Evolutionary conservation across 2,329 filamentous ascomycete genomes (phyloP), one percentile per base, ranked within the genome.

Genomic region (Botrytis elliptica): DNA sequence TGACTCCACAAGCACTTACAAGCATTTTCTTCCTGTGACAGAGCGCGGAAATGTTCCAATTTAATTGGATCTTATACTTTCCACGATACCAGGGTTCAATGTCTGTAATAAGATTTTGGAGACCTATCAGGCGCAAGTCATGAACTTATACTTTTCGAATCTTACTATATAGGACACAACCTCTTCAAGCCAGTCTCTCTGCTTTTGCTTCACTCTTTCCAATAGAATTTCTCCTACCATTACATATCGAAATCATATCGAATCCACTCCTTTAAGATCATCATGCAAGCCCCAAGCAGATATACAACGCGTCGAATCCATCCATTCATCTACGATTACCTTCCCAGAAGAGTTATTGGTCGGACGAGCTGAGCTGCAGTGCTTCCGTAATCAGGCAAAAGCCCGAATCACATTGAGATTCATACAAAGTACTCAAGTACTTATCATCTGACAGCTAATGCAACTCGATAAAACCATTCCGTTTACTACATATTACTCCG

Each of bases 61-160:
- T 33, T 69, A 57, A 57, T 69, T 57, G 68, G 68, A 63, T 60
- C n/a, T 60, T 70, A 70, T 70, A 70, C 68, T 70, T 70, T 69
- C 49, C 29, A 42, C 22, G 49, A 42, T 68, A 52, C 49, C 49
- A 52, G 66, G 66, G 66, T 55, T 67, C 46, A 67, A 67, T 40
- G 55, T 68, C 66, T 57, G 49, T 57, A 69, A 69, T 69, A 57
- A 69, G 42, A 64, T 71, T 71, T 62, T 49, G 42, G 40, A 38
- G 60, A 57, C 70, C 49, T 72, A 68, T 72, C 49, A 57, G 63
- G 63, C 52, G 49, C 36, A 67, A 68, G 40, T 59, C 70, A 72
- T 25, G 70, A 68, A 68, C 49, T 67, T 68, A 44, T 46, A 38
- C 46, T 67, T 44, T 40, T 44, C 0, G 44, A 46, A 42, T n/a